Evolutionary conservation across 129 eudicot genomes (phyloP), one percentile per base, ranked within the genome.

Genomic region (Arctium minus): DNA sequence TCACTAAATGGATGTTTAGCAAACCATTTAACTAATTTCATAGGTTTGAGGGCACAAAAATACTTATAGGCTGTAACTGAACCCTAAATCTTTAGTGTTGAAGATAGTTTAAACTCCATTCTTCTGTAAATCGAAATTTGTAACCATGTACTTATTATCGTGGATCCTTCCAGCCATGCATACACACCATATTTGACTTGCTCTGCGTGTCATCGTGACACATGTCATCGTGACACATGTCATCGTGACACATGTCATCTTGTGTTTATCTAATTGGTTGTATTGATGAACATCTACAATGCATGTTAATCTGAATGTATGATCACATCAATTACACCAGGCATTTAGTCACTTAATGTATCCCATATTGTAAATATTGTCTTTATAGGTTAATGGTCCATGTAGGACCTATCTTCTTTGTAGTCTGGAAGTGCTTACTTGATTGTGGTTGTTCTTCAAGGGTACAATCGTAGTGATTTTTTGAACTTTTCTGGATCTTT

Each of bases 401-500:
- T 70, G 84, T 80, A 80, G 84, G 78, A 53, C 78, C 37, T 17
- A 60, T 62, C 32, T 64, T 80, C 75, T 64, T 62, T 77, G 11
- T 8, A 50, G 76, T 77, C 81, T 77, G 32, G 74, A 82, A 42
- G 44, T 74, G 35, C 83, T 70, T 56, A 69, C 72, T 70, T 40
- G 70, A 36, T 72, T 39, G 73, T 81, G 46, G 29, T 74, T 74
- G 75, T 81, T 74, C 65, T 79, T 56, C 69, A 72, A 77, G 65
- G 65, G 78, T 82, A 70, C 71, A 79, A 60, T 31, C 64, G 80
- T 56, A 36, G 32, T 60, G 84, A 44, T 46, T 32, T 18, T 40
- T 79, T 80, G 72, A 83, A 78, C 74, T 39, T 81, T 56, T 84
- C 72, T 80, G 72, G 86, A 79, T 70, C 38, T 11, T 40, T 64